Base-by-base conservation (phyloP, 179 eudicot genomes). In the Spinacia oleracea region DNA sequence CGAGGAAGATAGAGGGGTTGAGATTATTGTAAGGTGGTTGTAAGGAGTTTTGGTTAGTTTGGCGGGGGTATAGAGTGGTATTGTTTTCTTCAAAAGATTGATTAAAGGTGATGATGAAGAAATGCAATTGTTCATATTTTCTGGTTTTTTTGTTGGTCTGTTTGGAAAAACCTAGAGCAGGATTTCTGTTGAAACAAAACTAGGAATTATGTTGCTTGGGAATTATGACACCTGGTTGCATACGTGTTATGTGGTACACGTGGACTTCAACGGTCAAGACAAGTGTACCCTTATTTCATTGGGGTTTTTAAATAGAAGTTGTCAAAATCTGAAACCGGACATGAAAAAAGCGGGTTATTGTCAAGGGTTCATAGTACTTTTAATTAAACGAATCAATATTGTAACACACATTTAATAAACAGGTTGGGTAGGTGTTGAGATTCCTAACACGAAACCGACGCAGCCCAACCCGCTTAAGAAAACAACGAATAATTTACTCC, bases 21-120 rank as follows among this genome's bases (percentile, higher is more conserved):
- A 11, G 45, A 42, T 23, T 1, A n/a, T 2, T 10, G 43, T 10
- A n/a, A 34, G 34, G 43, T 15, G 21, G 16, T 11, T 69, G 20
- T 58, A 59, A 8, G 29, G 55, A 53, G 18, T 2, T 4, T 16
- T 73, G 66, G n/a, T 35, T 3, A 73, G 0, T 51, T 51, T 40
- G 48, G 34, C 1, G 15, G 70, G 40, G 21, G 70, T 46, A 43
- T 14, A 38, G 9, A 64, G 72, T 5, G 55, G 68, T 1, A 45
- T 76, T 2, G 83, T 70, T 75, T 25, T 81, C 34, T 27, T 59
- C 48, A 75, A 12, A n/a, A 71, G 12, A 18, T 34, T 59, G 43
- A 75, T 31, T 29, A 80, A 69, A 46, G 79, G 45, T 14, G 38
- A 2, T 14, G 38, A 2, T 32, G 83, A 69, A 46, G 34, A n/a